Percentiles rank a stretch among this genome's conserved stretches.
Evolutionary conservation across 805 yeast species (phyloP).

Genomic region (Metschnikowia peoriensis): DNA sequence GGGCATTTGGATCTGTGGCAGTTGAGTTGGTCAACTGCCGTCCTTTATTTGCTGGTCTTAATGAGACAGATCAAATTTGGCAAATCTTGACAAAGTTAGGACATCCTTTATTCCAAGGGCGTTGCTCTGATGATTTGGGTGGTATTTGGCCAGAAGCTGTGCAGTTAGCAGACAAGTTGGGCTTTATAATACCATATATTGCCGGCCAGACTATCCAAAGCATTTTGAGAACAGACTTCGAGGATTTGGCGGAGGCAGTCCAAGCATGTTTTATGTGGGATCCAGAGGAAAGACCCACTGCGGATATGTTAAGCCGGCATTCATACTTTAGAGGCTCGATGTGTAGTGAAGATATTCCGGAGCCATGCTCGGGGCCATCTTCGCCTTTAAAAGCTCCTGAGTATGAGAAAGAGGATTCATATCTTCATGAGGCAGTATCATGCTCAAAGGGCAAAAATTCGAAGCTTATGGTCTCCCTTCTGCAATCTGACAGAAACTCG

Average conservation of each 20-base stretch:
- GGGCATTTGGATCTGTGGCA: conserved; percentile 86
- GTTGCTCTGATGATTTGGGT: conserved; percentile 41
- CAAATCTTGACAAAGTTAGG: conserved; percentile 69
- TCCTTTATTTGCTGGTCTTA: conserved; percentile 83
- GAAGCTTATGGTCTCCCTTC: conserved; percentile 8
- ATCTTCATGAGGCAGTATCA: conserved; percentile 1
- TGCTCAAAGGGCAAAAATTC: neutral
- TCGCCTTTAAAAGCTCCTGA: conserved; percentile 5
- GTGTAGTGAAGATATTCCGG: neutral
- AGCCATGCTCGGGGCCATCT: conserved; percentile 4
- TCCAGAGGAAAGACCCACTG: conserved; percentile 62
- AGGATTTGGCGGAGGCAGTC: conserved; percentile 42
- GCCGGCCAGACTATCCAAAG: conserved; percentile 41
- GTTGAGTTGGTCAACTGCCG: conserved; percentile 66
- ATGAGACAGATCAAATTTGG: conserved; percentile 77
- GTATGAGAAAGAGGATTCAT: neutral
- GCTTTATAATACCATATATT: conserved; percentile 55
- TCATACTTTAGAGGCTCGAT: conserved; percentile 52
- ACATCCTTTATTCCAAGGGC: conserved; percentile 50
- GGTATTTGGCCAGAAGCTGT: conserved; percentile 73
- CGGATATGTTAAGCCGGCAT: conserved; percentile 46
- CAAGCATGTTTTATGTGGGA: conserved; percentile 70
- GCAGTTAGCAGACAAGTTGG: conserved; percentile 49
- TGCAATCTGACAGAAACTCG: conserved; percentile 11
- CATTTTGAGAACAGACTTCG: conserved; percentile 18